These are phyloP conservation scores for Dipodascus albidus DNA, from an alignment of 805 yeast species.

Conservation along the genomic window DNA sequence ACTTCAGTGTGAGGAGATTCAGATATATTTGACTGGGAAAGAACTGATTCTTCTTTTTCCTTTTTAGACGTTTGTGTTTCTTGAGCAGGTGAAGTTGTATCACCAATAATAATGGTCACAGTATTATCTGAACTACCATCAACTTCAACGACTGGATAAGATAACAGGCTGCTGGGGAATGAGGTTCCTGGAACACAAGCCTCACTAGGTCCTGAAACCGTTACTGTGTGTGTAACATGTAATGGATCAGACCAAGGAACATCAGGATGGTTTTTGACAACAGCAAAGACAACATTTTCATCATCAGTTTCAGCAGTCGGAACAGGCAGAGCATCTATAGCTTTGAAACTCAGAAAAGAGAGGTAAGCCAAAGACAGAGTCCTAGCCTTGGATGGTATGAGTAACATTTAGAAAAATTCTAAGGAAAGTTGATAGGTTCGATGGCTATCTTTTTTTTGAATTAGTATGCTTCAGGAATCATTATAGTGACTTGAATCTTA, in stretches of 20 bases:
- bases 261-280: background rate
- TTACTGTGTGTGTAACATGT: background rate
- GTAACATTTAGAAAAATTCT: background rate
- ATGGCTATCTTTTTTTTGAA: too few relatives aligned
- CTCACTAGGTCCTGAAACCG: background rate
- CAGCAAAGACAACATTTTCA: background rate
- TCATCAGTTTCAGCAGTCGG: background rate
- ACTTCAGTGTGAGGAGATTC: background rate
- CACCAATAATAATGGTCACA: background rate
- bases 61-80: background rate
- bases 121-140: slow-evolving; percentile 1
- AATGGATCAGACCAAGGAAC: background rate
- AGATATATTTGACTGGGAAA: background rate
- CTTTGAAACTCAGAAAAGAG: background rate
- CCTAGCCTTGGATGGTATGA: background rate
- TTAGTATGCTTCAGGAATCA: too few relatives aligned
- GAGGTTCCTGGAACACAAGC: slow-evolving; percentile 10
- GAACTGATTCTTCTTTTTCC: background rate
- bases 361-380: background rate
- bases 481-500: too few relatives aligned
- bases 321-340: background rate
- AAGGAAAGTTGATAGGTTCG: background rate
- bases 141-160: slow-evolving; percentile 1
- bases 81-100: background rate
- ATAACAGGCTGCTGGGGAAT: background rate